These are phyloP conservation scores for Fusarium incarnatum DNA, from an alignment of 2,329 filamentous ascomycete species.

Conservation along the genomic window DNA sequence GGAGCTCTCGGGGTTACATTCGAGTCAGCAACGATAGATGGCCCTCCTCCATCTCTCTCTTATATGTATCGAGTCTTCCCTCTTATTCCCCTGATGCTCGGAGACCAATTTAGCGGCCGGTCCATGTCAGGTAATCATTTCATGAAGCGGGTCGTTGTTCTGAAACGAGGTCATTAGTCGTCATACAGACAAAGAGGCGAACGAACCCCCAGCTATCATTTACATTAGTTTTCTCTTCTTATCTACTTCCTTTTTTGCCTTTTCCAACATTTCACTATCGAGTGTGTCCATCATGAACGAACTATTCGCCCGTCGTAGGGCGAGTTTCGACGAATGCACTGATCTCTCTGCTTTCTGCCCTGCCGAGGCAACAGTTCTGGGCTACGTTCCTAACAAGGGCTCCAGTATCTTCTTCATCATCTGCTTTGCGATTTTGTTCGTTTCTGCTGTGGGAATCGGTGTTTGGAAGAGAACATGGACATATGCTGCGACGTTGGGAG, in stretches of 20 bases:
- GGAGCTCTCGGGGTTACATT: neutral
- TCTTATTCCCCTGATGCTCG: neutral
- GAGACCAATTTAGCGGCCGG: neutral
- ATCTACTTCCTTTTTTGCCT: neutral
- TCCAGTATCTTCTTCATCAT: constrained; percentile 66
- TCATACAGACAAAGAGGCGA: constrained; percentile 12
- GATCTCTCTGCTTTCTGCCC: constrained; percentile 59
- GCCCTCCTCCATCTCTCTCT: neutral
- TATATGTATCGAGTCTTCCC: too few species aligned
- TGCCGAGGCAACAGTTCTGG: constrained; percentile 64
- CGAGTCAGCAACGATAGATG: constrained; percentile 19
- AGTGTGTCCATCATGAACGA: constrained; percentile 20
- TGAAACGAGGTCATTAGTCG: constrained; percentile 5
- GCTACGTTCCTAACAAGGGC: constrained; percentile 67
- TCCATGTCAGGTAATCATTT: neutral
- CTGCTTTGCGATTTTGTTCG: constrained; percentile 59
- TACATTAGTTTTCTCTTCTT: neutral
- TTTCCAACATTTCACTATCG: neutral
- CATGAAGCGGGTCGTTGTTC: constrained; percentile 9
- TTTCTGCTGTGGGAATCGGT: constrained; percentile 58
- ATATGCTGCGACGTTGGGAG: constrained; percentile 61
- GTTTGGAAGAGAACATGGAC: constrained; percentile 66
- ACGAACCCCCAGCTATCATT: neutral
- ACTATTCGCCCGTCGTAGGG: constrained; percentile 27
- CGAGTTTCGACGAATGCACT: constrained; percentile 46